A percentile compares a stretch with the other conserved stretches of the same genome.
Evolutionary conservation across 257 asterid species (phyloP).

Genomic region (Handroanthus guayacan): DNA sequence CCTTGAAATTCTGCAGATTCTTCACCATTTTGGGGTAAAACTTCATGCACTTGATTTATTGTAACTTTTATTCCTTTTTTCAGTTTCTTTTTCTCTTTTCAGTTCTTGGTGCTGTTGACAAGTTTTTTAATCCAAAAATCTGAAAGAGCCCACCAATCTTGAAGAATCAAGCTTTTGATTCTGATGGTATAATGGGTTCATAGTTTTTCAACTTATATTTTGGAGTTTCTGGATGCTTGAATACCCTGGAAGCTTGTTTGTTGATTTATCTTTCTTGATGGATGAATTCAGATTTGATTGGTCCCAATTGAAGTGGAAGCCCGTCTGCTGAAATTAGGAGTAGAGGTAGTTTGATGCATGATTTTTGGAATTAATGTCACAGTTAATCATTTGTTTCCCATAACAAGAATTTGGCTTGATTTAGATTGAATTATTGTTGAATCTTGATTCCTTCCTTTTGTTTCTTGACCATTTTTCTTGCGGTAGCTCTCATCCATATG

Average conservation of each 20-base stretch:
- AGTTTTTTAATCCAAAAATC: slow-evolving; percentile 28
- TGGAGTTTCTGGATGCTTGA: slow-evolving; percentile 29
- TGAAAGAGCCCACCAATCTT: slow-evolving; percentile 10
- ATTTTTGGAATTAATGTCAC: slow-evolving; percentile 19
- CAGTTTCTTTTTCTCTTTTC: not conserved
- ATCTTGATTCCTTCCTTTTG: slow-evolving; percentile 28
- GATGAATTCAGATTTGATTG: slow-evolving; percentile 23
- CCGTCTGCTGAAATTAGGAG: slow-evolving; percentile 27
- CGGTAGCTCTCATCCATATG: slow-evolving; percentile 10
- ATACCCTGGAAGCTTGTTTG: slow-evolving; percentile 4
- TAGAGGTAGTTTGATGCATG: slow-evolving; percentile 17
- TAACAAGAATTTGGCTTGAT: slow-evolving; percentile 6
- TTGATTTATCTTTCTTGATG: slow-evolving; percentile 25
- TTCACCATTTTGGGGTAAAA: slow-evolving; percentile 61
- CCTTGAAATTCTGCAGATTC: slow-evolving; percentile 64
- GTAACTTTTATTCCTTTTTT: slow-evolving; percentile 19
- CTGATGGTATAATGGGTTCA: slow-evolving; percentile 27
- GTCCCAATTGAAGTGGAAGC: slow-evolving; percentile 16
- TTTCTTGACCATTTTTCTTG: slow-evolving; percentile 14
- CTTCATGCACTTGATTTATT: slow-evolving; percentile 29
- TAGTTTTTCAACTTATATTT: slow-evolving; percentile 11
- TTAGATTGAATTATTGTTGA: slow-evolving; percentile 21
- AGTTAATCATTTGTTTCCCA: slow-evolving; percentile 7
- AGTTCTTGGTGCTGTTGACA: slow-evolving; percentile 22
- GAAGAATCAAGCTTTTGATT: slow-evolving; percentile 29